These are phyloP conservation scores for Tulasnella sp. DNA, from an alignment of 768 basidiomycete genomes.

Conservation along the genomic window DNA sequence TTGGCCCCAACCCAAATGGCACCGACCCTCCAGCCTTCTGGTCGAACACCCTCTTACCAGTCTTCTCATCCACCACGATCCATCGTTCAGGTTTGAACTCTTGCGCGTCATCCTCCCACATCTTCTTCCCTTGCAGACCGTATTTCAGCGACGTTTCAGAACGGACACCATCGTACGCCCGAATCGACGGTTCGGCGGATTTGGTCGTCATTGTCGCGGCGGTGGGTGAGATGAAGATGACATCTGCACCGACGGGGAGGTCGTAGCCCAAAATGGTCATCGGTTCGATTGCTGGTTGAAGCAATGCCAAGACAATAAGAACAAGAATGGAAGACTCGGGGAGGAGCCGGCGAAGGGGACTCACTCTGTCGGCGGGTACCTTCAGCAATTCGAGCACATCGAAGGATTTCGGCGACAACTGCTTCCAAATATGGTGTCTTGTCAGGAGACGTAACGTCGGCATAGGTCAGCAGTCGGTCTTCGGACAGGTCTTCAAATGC, in stretches of 20 bases:
- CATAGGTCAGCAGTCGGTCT: not conserved
- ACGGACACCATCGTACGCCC: not conserved
- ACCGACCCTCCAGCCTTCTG: not conserved
- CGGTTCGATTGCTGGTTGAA: not conserved
- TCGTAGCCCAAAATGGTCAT: not conserved
- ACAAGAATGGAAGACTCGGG: not conserved
- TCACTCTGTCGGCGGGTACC: not conserved
- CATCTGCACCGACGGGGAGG: not conserved
- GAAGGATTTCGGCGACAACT: not conserved
- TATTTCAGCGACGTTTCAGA: not conserved
- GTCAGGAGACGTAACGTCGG: not conserved
- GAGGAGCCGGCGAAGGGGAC: not conserved
- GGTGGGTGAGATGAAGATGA: not conserved
- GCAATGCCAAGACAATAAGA: not conserved
- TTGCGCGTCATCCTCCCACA: not conserved
- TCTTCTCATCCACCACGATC: not conserved
- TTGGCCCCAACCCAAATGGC: not conserved
- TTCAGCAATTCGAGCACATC: not conserved
- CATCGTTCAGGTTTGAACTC: slow-evolving; percentile 7
- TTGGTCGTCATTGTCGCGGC: not conserved
- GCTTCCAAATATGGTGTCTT: not conserved
- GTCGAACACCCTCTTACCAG: not conserved
- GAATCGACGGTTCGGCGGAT: not conserved
- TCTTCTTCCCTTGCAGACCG: not conserved
- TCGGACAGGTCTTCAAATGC: not conserved